A percentile compares a stretch with the other conserved stretches of the same genome.
Conservation (phyloP, 1,284 basidiomycete species). For the Marasmius oreades region DNA sequence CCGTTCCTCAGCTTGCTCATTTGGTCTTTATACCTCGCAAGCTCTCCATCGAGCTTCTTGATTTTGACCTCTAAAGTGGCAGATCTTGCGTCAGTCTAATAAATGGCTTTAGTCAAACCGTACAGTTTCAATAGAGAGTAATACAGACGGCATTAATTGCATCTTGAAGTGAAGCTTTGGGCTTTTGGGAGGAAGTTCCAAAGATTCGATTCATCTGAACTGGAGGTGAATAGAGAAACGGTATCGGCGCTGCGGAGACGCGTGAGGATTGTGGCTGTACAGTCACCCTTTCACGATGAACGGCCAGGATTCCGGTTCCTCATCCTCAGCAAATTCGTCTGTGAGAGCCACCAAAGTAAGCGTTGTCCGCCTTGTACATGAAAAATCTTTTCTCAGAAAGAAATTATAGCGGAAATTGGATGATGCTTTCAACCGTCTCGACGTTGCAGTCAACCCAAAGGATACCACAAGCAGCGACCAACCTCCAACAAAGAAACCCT, state of each 20-base stretch:
- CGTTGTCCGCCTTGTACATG: not conserved
- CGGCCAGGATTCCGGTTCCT: not conserved
- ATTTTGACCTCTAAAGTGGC: slow-evolving; percentile 96
- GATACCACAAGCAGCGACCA: slow-evolving; percentile 24
- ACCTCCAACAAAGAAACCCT: slow-evolving; percentile 48
- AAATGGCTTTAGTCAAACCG: slow-evolving; percentile 13
- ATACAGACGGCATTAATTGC: slow-evolving; percentile 81
- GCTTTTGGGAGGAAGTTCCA: slow-evolving; percentile 75
- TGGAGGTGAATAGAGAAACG: not conserved
- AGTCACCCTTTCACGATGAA: not conserved
- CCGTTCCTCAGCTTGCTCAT: slow-evolving; percentile 93
- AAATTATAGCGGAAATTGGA: slow-evolving; percentile 62
- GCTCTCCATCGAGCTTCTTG: slow-evolving; percentile 93
- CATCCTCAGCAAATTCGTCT: not conserved
- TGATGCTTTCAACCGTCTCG: slow-evolving; percentile 63
- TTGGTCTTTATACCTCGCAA: slow-evolving; percentile 92
- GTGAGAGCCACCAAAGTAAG: slow-evolving; percentile 10
- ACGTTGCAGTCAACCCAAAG: slow-evolving; percentile 42
- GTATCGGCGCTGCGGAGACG: not conserved
- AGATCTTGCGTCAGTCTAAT: slow-evolving; percentile 84
- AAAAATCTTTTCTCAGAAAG: not conserved
- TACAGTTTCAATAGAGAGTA: slow-evolving; percentile 9
- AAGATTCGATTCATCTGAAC: slow-evolving; percentile 77
- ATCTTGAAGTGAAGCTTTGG: slow-evolving; percentile 85
- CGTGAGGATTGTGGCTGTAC: not conserved